Conservation (phyloP, 2,329 filamentous ascomycete genomes). For the Cadophora gregata region DNA sequence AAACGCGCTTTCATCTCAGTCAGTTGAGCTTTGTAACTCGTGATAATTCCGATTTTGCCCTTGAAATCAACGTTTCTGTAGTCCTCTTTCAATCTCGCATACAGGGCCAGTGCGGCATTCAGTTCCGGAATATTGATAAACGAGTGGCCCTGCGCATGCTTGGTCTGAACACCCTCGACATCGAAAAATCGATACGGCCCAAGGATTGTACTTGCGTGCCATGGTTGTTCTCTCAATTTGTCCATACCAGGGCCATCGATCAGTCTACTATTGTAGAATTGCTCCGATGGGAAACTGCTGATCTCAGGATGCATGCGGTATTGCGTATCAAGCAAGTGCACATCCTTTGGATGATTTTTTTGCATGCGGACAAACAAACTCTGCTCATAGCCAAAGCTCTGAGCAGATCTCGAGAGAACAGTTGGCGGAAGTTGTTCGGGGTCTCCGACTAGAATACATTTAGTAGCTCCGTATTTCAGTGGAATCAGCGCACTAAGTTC, state of each 20-base stretch:
- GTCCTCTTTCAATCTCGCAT: conserved; percentile 77
- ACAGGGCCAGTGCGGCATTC: conserved; percentile 84
- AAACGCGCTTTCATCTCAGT: conserved; percentile 81
- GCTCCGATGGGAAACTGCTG: conserved; percentile 84
- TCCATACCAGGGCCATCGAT: conserved; percentile 87
- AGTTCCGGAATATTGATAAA: conserved; percentile 89
- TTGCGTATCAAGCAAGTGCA: conserved; percentile 95
- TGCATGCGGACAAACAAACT: conserved; percentile 99
- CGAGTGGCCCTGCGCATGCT: conserved; percentile 83
- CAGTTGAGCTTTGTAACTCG: conserved; percentile 95
- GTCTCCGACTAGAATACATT: conserved; percentile 96
- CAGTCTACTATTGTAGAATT: conserved; percentile 90
- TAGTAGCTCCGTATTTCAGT: conserved; percentile 94
- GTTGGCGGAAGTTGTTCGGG: conserved; percentile 97
- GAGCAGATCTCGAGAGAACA: conserved; percentile 91
- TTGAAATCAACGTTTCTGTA: conserved; percentile 72
- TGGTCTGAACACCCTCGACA: conserved; percentile 84
- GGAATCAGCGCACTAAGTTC: conserved; percentile 96
- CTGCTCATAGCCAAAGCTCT: conserved; percentile 93
- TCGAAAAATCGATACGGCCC: conserved; percentile 98
- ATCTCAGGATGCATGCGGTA: conserved; percentile 99
- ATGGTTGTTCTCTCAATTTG: conserved; percentile 74
- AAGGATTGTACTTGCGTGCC: conserved; percentile 83
- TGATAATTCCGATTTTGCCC: conserved; percentile 94
- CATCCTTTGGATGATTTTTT: conserved; percentile 82